Evolutionary conservation across 2,329 filamentous ascomycete genomes (phyloP), one percentile per base, ranked within the genome.

Genomic region (Berkeleyomyces basicola): DNA sequence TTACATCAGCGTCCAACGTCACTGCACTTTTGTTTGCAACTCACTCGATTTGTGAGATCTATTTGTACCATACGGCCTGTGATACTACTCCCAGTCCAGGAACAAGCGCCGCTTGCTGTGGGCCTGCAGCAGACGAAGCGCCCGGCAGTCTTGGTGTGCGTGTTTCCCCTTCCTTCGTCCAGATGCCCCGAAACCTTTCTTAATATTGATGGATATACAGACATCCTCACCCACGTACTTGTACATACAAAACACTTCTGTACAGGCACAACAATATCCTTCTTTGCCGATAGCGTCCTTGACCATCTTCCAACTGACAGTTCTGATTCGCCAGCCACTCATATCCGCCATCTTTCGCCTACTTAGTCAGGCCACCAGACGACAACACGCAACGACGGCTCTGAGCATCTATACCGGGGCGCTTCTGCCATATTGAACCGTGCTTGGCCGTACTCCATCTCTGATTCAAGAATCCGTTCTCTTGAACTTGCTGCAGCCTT

Each of bases 61-160:
- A 7, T n/a, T 23, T n/a, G 43, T 16, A 7, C 14, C 14, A 4
- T 3, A 51, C 31, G 14, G 33, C 16, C 46, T 11, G 36, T 61
- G 37, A 55, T 55, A 53, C 47, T 7, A n/a, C 11, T 16, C 40
- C 55, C 31, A 42, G 39, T 5, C 14, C 31, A 39, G 23, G 39
- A 46, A 61, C 60, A 61, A 39, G 60, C 60, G 49, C 60, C 40
- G 6, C 37, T 61, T 10, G 31, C 14, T n/a, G 11, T 57, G 31
- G 33, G 16, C 46, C 10, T 57, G 42, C 39, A 61, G 60, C 46
- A 57, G 11, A 61, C 49, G 23, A 47, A 57, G 60, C 40, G 60
- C 49, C 40, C n/a, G 7, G 33, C 7, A 36, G 14, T 3, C n/a
- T 11, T 46, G 7, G 11, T 16, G 57, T 59, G 31, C 31, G 58